These are phyloP conservation scores for Chionographis japonica DNA, from an alignment of 106 monocot genomes.

Conservation along the genomic window DNA sequence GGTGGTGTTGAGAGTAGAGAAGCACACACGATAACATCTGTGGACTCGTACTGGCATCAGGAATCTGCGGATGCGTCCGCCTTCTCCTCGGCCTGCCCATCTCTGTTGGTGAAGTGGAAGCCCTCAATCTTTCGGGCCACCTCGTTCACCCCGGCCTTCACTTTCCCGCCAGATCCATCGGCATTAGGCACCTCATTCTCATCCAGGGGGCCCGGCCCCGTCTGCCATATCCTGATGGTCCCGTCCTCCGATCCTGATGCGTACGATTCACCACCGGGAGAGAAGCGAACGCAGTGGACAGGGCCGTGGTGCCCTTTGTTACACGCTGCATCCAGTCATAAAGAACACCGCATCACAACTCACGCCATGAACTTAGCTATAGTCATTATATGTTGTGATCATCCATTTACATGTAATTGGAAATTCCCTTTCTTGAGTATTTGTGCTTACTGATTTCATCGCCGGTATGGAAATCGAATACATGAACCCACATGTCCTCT, in stretches of 20 bases:
- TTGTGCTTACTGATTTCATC: constrained; percentile 67
- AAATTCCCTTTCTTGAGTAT: too few species aligned
- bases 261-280: constrained; percentile 92
- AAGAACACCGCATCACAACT: too few species aligned
- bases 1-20: too few species aligned
- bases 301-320: constrained; percentile 99
- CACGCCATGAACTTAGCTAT: too few species aligned
- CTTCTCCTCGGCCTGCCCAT: constrained; percentile 40
- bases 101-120: constrained; percentile 43
- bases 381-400: too few species aligned
- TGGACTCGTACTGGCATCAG: background rate
- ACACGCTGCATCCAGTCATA: constrained; percentile 55
- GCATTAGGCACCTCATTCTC: constrained; percentile 29
- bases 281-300: constrained; percentile 86
- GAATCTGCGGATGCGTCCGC: background rate
- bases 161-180: constrained; percentile 26
- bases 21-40: too few species aligned
- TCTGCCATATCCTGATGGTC: constrained; percentile 94
- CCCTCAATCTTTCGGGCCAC: constrained; percentile 56
- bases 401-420: too few species aligned
- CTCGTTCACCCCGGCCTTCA: constrained; percentile 47
- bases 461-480: constrained; percentile 88
- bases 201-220: constrained; percentile 28
- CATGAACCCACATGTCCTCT: constrained; percentile 97
- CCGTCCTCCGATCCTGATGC: constrained; percentile 97